Evolutionary conservation across 192 early-diverging fungal species (phyloP).

Genomic region (Phlyctochytrium planicorne): DNA sequence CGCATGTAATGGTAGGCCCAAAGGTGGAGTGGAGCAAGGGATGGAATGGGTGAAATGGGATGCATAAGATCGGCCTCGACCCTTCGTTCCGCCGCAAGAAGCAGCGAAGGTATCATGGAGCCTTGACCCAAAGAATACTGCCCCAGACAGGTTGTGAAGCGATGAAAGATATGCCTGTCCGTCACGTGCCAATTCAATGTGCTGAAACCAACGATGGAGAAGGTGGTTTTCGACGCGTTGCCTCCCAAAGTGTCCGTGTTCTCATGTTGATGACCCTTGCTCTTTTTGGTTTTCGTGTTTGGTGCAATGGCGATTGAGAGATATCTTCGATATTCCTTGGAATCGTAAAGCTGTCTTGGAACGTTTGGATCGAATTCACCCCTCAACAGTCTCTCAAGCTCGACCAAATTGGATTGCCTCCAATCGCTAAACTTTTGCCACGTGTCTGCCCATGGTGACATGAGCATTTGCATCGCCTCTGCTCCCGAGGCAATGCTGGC

Average conservation of each 20-base stretch:
- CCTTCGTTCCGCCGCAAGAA: not conserved
- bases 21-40: not conserved
- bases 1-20: not conserved
- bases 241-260: not conserved
- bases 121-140: not conserved
- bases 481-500: not conserved
- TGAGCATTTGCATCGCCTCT: not conserved
- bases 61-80: not conserved
- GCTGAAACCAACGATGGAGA: not conserved
- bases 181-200: constrained; percentile 5
- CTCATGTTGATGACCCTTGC: not conserved
- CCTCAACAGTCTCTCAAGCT: not conserved
- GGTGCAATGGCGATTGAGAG: not conserved
- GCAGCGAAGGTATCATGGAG: constrained; percentile 1
- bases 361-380: not conserved
- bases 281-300: not conserved
- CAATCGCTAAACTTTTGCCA: not conserved
- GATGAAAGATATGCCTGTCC: not conserved
- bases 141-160: not conserved
- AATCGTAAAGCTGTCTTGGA: not conserved
- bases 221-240: not conserved
- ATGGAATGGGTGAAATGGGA: too few species aligned
- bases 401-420: not conserved
- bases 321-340: not conserved
- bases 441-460: not conserved